Evolutionary conservation across 352 stramenopile species (phyloP), one percentile per base, ranked within the genome.

Genomic region (Thraustochytrium sp.): DNA sequence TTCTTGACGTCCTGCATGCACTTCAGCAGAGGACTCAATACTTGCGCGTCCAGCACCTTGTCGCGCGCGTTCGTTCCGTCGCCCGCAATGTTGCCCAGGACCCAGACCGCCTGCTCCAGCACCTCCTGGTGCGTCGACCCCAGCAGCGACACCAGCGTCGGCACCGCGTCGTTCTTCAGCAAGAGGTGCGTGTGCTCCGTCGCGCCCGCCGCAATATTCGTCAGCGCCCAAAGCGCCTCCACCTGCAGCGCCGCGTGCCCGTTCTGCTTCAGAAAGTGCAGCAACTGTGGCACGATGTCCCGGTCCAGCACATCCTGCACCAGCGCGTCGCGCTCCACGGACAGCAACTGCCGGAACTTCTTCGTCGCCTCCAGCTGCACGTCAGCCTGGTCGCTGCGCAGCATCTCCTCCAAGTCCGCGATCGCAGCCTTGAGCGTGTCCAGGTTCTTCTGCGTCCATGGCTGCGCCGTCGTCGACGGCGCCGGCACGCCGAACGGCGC

Each of bases 211-310:
- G 95, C 94, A 86, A 98, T 97, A 87, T 97, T 98, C 5, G 94
- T 98, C 18, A 98, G 88, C 37, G 94, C 93, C 92, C 96, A 96
- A 18, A 98, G 87, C 72, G 94, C 93, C 87, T 98, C 95, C 31
- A 97, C 91, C 88, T 97, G 92, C 26, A 96, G 85, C 65, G 90
- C 83, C 3, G 59, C 46, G 46, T 84, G 59, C 21, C 55, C 75
- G 21, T 78, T 84, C 42, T 73, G 53, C 59, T 84, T 84, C 38
- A 84, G 42, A 84, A 84, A 76, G 29, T 73, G 55, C 40, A 84
- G 31, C 54, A 84, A 26, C 36, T 76, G 75, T 34, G 75, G 75
- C n/a, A 84, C 61, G 34, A 84, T 84, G 40, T 84, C 40, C 42
- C 49, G 29, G 42, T 84, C 75, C 55, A 84, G 36, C 21, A 84